phyloP scores from a whole-genome alignment of 2,329 filamentous ascomycete species.

The Arthrobotrys entomopaga region DNA sequence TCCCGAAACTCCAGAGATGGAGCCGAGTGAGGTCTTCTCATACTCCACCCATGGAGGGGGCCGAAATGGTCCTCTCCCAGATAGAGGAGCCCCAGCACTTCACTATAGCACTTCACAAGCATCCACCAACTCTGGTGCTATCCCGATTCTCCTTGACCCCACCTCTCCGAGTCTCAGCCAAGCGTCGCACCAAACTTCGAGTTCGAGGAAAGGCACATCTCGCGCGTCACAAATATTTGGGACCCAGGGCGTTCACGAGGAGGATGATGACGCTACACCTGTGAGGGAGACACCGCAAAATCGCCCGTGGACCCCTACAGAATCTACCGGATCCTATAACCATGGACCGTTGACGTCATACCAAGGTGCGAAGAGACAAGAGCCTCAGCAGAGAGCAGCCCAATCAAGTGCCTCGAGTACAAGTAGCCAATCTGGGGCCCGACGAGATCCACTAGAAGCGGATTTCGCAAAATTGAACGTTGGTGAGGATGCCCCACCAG shows the following conservation, averaged over 20 bases:
- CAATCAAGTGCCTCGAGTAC: constrained; percentile 14
- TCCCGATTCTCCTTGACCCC: constrained; percentile 50
- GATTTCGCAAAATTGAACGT: constrained; percentile 63
- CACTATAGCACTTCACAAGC: constrained; percentile 64
- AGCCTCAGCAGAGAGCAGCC: constrained; percentile 58
- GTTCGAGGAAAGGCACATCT: constrained; percentile 39
- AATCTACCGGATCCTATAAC: constrained; percentile 83
- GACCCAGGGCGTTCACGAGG: constrained; percentile 40
- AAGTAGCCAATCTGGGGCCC: constrained; percentile 8
- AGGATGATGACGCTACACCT: constrained; percentile 51
- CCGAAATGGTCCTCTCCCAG: constrained; percentile 68
- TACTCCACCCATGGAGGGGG: constrained; percentile 92
- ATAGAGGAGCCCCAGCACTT: constrained; percentile 84
- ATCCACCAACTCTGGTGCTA: constrained; percentile 59
- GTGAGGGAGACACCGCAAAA: constrained; percentile 61
- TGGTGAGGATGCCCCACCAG: constrained; percentile 87
- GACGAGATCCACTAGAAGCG: constrained; percentile 55
- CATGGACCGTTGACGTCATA: constrained; percentile 92
- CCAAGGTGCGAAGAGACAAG: constrained; percentile 79
- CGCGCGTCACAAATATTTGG: constrained; percentile 54
- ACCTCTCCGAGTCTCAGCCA: constrained; percentile 49
- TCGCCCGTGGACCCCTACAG: constrained; percentile 93
- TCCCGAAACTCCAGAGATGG: constrained; percentile 87
- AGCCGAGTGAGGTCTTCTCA: constrained; percentile 74
- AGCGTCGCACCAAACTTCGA: constrained; percentile 15